Evolutionary conservation across 2,329 filamentous ascomycete genomes (phyloP), one percentile per base, ranked within the genome.

Genomic region (Ascochyta fabae): DNA sequence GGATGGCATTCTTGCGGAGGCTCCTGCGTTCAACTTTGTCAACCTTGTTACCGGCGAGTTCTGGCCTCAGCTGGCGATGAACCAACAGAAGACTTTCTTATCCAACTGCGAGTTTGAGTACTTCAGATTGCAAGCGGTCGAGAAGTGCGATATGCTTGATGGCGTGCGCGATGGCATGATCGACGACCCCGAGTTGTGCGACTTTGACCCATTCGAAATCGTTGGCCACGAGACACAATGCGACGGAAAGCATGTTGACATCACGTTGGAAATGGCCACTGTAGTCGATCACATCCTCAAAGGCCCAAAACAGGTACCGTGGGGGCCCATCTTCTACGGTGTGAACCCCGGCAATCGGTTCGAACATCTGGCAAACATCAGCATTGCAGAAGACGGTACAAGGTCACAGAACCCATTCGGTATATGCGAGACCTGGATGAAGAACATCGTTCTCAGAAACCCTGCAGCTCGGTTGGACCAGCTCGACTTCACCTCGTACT

Each of bases 1-100:
- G 9, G 71, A 76, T 48, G 73, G 74, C 1, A 75, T 77, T 15
- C 57, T 71, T 6, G 74, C 74, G 1, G 63, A 47, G 19, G 74
- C 74, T 2, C 74, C 74, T 5, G 70, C 68, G 0, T 58, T 73
- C 19, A 65, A 62, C 27, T 62, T 67, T 35, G 59, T 63, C 12
- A 59, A 61, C 6, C 31, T 72, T 7, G 48, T 60, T 1, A 66
- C 64, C 10, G 60, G 56, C 4, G 58, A 58, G 3, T 61, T 71
- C 33, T 71, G 67, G 67, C 58, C 66, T 27, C 66, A 71, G 31
- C 40, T 71, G 2, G 53, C 67, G 12, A 74, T 74, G 71, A 61
- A 68, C n/a, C 61, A 65, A 15, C 56, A 52, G n/a, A 53, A 65
- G 1, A 56, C 53, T 0, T 69, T 59, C 38, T 46, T 67, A 35